Conservation (phyloP, 2,329 filamentous ascomycete genomes). For the Aspergillus texensis region DNA sequence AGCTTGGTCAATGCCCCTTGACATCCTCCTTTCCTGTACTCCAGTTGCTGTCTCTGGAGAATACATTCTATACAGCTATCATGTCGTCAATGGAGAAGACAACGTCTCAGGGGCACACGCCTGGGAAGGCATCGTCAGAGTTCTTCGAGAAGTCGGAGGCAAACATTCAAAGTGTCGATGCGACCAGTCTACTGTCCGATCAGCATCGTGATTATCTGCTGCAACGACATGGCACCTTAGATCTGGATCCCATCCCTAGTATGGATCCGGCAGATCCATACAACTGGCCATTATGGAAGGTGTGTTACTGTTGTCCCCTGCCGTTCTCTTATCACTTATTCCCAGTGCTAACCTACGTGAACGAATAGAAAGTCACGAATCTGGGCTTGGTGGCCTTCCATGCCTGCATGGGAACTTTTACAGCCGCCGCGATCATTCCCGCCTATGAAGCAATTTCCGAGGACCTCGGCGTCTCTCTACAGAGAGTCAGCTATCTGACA, state of each 20-base stretch:
- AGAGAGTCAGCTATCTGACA: conserved; percentile 56
- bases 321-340: not conserved
- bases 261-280: conserved; percentile 56
- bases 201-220: conserved; percentile 52
- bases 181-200: not conserved
- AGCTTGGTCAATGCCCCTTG: not conserved
- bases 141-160: conserved; percentile 6
- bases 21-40: not conserved
- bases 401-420: conserved; percentile 59
- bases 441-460: conserved; percentile 53
- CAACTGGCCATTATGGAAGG: conserved; percentile 59
- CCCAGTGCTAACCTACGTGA: not conserved
- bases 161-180: not conserved
- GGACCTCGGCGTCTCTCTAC: conserved; percentile 53
- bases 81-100: not conserved
- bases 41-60: not conserved
- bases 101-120: not conserved
- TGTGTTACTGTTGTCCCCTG: conserved; percentile 14
- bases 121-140: not conserved
- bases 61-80: not conserved
- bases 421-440: conserved; percentile 56
- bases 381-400: conserved; percentile 58
- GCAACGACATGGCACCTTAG: conserved; percentile 55
- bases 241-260: conserved; percentile 57
- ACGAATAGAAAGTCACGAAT: conserved; percentile 33